A percentile compares a stretch with the other conserved stretches of the same genome.
Evolutionary conservation across 2,329 filamentous ascomycete species (phyloP).

Genomic region (Fusarium begoniae): DNA sequence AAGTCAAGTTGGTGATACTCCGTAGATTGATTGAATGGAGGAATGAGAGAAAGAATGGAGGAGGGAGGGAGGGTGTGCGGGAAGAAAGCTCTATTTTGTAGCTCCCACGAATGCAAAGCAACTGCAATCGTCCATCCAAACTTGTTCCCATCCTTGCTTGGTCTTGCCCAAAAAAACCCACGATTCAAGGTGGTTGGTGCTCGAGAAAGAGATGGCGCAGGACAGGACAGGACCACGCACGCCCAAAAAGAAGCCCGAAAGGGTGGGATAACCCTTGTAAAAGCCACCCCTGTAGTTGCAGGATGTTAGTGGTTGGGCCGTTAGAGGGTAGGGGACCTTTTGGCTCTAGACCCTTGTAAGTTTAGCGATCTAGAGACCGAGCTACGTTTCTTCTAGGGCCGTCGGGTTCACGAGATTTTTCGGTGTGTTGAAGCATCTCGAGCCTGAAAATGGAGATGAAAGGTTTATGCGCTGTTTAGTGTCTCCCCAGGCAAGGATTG

Average conservation of each 20-base stretch:
- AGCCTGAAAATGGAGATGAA: slow-evolving; percentile 12
- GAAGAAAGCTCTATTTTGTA: slow-evolving; percentile 28
- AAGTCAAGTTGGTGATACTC: not conserved
- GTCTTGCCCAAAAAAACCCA: not conserved
- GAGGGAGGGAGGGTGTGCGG: slow-evolving; percentile 18
- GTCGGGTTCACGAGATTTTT: not conserved
- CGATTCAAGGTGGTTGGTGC: slow-evolving; percentile 30
- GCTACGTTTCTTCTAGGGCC: not conserved
- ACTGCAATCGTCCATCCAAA: slow-evolving; percentile 9
- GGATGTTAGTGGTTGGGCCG: slow-evolving; percentile 29
- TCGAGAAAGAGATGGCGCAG: slow-evolving; percentile 34
- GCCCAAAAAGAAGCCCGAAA: not conserved
- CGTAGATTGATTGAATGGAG: not conserved
- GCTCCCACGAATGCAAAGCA: not conserved
- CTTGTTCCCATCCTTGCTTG: slow-evolving; percentile 9
- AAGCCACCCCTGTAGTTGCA: slow-evolving; percentile 14
- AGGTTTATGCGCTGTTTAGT: not conserved
- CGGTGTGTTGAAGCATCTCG: not conserved
- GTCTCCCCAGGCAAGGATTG: not conserved
- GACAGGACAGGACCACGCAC: slow-evolving; percentile 5
- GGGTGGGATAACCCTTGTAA: slow-evolving; percentile 26
- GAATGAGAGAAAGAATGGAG: not conserved
- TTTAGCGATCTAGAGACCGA: not conserved
- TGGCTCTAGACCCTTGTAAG: not conserved
- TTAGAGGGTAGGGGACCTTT: not conserved